phyloP scores from a whole-genome alignment of 345 rosid species.

The Limnanthes douglasii region DNA sequence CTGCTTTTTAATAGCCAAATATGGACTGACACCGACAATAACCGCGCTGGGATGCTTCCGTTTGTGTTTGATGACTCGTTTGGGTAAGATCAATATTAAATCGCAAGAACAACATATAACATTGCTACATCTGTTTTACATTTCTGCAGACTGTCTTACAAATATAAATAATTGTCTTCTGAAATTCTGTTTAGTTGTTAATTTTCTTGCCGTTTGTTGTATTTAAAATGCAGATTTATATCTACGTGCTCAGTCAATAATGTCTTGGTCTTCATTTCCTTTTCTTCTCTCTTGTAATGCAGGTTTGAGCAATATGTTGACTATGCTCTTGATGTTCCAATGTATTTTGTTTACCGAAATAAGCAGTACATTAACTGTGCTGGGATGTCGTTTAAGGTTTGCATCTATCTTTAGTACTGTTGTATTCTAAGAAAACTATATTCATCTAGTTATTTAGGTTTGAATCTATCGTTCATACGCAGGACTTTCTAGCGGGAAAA shows the following conservation, averaged over 20 bases:
- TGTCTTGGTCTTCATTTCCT: not conserved
- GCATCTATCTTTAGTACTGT: slow-evolving; percentile 29
- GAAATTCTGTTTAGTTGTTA: not conserved
- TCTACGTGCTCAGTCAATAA: too few species aligned
- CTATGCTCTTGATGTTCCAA: slow-evolving; percentile 98
- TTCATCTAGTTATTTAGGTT: not conserved
- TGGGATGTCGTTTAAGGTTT: slow-evolving; percentile 94
- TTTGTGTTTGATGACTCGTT: slow-evolving; percentile 88
- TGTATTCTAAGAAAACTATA: not conserved
- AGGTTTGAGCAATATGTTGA: slow-evolving; percentile 99
- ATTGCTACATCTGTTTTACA: not conserved
- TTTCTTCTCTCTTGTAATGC: slow-evolving; percentile 12
- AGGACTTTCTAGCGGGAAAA: slow-evolving; percentile 96
- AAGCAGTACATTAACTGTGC: slow-evolving; percentile 82
- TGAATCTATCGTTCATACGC: slow-evolving; percentile 11
- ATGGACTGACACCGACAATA: slow-evolving; percentile 89
- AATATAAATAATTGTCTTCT: slow-evolving; percentile 1
- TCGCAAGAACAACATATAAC: slow-evolving; percentile 1
- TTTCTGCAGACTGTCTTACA: not conserved
- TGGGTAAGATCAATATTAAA: slow-evolving; percentile 40
- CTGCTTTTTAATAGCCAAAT: slow-evolving; percentile 53
- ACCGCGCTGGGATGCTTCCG: slow-evolving; percentile 94
- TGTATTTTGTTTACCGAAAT: slow-evolving; percentile 89
- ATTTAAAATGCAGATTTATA: too few species aligned
- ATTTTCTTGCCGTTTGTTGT: too few species aligned